Evolutionary conservation across 2,329 filamentous ascomycete species (phyloP).

Genomic region (Cladosporium sp.): DNA sequence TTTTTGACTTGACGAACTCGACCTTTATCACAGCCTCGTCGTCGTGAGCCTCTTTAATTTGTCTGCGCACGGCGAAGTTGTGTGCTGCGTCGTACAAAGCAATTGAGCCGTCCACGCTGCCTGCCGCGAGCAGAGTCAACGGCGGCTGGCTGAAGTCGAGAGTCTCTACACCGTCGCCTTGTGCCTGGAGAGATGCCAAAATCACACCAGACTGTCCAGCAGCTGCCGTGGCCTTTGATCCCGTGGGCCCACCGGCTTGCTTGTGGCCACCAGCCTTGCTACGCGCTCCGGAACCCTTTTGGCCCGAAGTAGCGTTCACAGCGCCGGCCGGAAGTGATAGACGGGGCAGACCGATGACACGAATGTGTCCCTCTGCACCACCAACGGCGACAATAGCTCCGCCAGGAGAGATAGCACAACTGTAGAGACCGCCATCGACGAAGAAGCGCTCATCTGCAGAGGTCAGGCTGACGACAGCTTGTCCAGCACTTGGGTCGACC

Average conservation of each 20-base stretch:
- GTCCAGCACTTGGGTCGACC: constrained; percentile 46
- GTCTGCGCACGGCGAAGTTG: constrained; percentile 78
- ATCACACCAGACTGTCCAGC: constrained; percentile 64
- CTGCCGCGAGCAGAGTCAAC: constrained; percentile 57
- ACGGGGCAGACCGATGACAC: constrained; percentile 78
- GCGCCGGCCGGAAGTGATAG: constrained; percentile 32
- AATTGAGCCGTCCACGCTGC: constrained; percentile 65
- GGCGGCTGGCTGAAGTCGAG: constrained; percentile 60
- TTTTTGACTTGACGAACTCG: constrained; percentile 64
- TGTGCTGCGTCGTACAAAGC: constrained; percentile 82
- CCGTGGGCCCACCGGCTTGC: constrained; percentile 37
- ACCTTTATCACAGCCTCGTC: constrained; percentile 90
- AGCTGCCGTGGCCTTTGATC: constrained; percentile 35
- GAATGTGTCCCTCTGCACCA: constrained; percentile 80
- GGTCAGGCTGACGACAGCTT: constrained; percentile 72
- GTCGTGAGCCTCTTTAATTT: constrained; percentile 78
- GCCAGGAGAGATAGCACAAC: constrained; percentile 75
- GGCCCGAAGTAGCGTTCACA: constrained; percentile 32
- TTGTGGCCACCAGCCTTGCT: constrained; percentile 46
- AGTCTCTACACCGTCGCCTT: constrained; percentile 76
- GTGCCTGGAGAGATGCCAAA: constrained; percentile 76
- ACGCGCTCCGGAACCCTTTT: constrained; percentile 44
- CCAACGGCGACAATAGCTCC: constrained; percentile 79
- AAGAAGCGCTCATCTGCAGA: constrained; percentile 82
- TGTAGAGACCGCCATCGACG: constrained; percentile 87